Percentiles rank a stretch among this genome's conserved stretches.
phyloP scores from a whole-genome alignment of 257 asterid species.

The Scutellaria galericulata region DNA sequence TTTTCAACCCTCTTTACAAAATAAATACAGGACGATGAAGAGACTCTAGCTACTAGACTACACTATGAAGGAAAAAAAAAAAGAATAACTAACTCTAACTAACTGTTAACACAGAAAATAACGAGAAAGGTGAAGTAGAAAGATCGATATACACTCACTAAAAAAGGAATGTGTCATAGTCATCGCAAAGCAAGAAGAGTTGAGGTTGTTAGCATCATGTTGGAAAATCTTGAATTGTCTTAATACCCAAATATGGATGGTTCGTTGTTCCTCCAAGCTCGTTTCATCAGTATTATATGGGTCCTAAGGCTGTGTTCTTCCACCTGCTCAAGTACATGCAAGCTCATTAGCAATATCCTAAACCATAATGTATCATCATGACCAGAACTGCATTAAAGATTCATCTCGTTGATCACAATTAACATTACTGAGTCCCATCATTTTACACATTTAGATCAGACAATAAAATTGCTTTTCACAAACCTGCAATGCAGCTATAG shows the following conservation, averaged over 20 bases:
- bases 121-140: constrained; percentile 4
- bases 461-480: not conserved
- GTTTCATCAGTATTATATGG: constrained; percentile 68
- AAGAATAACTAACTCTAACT: constrained; percentile 25
- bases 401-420: too few relatives aligned
- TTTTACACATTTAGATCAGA: too few relatives aligned
- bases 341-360: constrained; percentile 20
- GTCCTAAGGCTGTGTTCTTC: constrained; percentile 82
- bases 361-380: not conserved
- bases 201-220: constrained; percentile 41
- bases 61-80: constrained; percentile 8
- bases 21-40: constrained; percentile 40
- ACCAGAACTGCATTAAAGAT: too few relatives aligned
- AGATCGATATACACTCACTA: constrained; percentile 39
- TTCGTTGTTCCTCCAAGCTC: constrained; percentile 46
- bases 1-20: constrained; percentile 26
- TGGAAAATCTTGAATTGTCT: constrained; percentile 5
- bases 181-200: constrained; percentile 16
- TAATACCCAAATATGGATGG: constrained; percentile 38
- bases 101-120: not conserved
- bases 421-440: too few relatives aligned
- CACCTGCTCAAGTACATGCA: constrained; percentile 53
- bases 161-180: constrained; percentile 7
- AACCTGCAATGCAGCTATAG: constrained; percentile 81
- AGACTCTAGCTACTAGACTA: constrained; percentile 34